Evolutionary conservation across 805 yeast genomes (phyloP).

Genomic region (Debaryomyces castellii): DNA sequence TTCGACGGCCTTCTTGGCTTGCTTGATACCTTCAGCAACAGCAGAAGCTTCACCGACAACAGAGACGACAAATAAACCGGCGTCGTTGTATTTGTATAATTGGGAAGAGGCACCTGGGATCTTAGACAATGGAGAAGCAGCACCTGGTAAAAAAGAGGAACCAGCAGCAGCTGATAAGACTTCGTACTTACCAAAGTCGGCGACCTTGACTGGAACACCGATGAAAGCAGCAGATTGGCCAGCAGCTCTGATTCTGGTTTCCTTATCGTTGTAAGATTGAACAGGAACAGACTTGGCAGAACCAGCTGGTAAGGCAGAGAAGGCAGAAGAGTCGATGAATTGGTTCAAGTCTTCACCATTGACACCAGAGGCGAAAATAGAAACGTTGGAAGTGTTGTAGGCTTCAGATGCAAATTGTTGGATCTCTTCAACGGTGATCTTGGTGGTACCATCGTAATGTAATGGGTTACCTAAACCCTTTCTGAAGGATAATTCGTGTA

Average conservation of each 20-base stretch:
- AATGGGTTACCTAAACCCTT: slow-evolving; percentile 84
- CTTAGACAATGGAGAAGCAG: slow-evolving; percentile 48
- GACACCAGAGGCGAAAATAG: slow-evolving; percentile 73
- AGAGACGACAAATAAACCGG: slow-evolving; percentile 74
- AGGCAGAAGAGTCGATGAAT: slow-evolving; percentile 66
- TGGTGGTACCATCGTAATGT: slow-evolving; percentile 64
- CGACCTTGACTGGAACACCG: slow-evolving; percentile 72
- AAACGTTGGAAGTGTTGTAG: slow-evolving; percentile 69
- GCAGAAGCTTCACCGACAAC: slow-evolving; percentile 60
- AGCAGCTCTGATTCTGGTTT: slow-evolving; percentile 61
- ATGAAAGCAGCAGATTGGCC: slow-evolving; percentile 74
- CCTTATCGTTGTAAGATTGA: slow-evolving; percentile 59
- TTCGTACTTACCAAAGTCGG: slow-evolving; percentile 65
- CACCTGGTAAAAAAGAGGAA: slow-evolving; percentile 55
- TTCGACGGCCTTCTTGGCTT: slow-evolving; percentile 47
- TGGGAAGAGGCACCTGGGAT: slow-evolving; percentile 50
- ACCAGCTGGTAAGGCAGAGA: slow-evolving; percentile 64
- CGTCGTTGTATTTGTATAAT: slow-evolving; percentile 68
- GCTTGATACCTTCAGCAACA: slow-evolving; percentile 61
- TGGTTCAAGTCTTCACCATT: slow-evolving; percentile 64
- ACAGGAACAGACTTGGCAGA: slow-evolving; percentile 41
- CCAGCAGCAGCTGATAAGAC: slow-evolving; percentile 70
- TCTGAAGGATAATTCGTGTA: slow-evolving; percentile 82
- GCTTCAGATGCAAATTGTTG: slow-evolving; percentile 62
- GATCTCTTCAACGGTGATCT: slow-evolving; percentile 60